Evolutionary conservation across 73 alveolate genomes (phyloP).

Genomic region (Blepharisma japonicum): DNA sequence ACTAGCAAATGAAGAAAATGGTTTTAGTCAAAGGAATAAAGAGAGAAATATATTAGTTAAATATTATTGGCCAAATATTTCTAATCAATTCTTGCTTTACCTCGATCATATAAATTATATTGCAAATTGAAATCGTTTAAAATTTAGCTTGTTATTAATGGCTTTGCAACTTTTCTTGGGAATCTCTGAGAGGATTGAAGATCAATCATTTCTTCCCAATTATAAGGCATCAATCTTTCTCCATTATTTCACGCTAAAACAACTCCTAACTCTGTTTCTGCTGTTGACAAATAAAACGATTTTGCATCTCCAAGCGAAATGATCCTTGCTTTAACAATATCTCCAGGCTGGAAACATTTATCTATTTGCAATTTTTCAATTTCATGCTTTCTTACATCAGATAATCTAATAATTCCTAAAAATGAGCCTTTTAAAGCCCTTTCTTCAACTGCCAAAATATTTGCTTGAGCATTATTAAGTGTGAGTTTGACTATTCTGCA

Average conservation of each 20-base stretch:
- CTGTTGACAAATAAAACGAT: constrained; percentile 2
- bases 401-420: constrained; percentile 25
- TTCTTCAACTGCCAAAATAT: constrained; percentile 5
- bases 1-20: too few species aligned
- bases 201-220: constrained; percentile 26
- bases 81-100: too few species aligned
- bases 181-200: background rate
- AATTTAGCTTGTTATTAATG: background rate
- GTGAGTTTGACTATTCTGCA: constrained; percentile 10
- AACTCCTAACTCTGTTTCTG: constrained; percentile 26
- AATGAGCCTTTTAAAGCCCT: background rate
- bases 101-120: too few species aligned
- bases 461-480: background rate
- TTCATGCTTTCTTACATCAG: constrained; percentile 22
- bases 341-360: constrained; percentile 30
- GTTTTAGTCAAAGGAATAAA: too few species aligned
- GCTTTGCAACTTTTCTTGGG: constrained; percentile 27
- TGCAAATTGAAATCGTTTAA: too few species aligned
- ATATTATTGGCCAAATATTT: too few species aligned
- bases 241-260: constrained; percentile 1
- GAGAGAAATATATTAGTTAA: too few species aligned
- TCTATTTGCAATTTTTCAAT: constrained; percentile 21
- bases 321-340: constrained; percentile 26
- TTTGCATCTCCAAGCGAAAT: constrained; percentile 28
- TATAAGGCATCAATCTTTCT: constrained; percentile 5